Evolutionary conservation across 805 yeast genomes (phyloP), one percentile per base, ranked within the genome.

Genomic region (Saturnispora bothae): DNA sequence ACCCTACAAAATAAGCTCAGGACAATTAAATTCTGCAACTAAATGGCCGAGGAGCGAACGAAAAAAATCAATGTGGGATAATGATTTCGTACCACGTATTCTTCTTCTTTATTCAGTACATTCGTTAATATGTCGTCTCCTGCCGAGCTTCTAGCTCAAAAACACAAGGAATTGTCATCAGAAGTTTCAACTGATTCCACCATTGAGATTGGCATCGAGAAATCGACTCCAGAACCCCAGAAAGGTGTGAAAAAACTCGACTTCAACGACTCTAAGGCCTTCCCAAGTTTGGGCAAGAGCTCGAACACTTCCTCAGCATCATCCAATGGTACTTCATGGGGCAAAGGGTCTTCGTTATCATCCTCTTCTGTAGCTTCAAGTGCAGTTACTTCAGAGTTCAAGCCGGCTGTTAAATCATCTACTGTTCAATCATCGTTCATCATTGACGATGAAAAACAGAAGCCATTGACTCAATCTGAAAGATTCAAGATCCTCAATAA

Each of bases 391-490:
- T 48, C 54, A 31, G 36, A 53, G 27, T 51, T 57, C 39, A 51
- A 47, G 34, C 66, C 64, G 21, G 65, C 73, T 22, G 66, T 69
- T 49, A 66, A 72, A 47, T 69, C 84, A 9, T 65, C 74, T 17
- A 70, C 71, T 38, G 66, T 83, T 41, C 89, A 85, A 56, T 86
- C 83, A 50, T 82, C 86, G 6, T 83, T 88, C 54, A 71, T 83
- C 35, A 69, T 88, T 51, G 78, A 73, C 50, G 69, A 73, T 40
- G 77, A 74, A 38, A 78, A 79, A 45, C 89, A 83, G 55, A 59
- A 76, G 53, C 68, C 72, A 38, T 68, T 79, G 21, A 58, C 71
- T 33, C 76, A 78, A 49, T 66, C 76, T 17, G 92, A 82, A 48
- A 73, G 83, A 43, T 68, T 78, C 50, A 78, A 78, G 53, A 71